Conservation (phyloP, 805 yeast species). For the Cyberlindnera mrakii region DNA sequence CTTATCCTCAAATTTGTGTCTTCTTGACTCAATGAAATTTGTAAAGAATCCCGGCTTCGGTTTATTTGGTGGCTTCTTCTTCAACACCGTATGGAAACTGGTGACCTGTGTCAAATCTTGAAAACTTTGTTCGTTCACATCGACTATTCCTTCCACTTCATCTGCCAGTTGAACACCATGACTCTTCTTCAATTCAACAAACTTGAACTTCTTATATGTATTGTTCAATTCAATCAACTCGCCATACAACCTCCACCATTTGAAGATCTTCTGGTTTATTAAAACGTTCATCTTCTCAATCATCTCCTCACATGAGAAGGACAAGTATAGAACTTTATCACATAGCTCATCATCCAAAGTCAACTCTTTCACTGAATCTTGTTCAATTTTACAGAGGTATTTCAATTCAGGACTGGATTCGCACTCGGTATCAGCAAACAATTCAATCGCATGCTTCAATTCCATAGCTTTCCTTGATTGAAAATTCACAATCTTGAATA, state of each 20-base stretch:
- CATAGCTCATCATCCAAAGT: conserved; percentile 14
- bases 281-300: conserved; percentile 27
- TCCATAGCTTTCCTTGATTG: conserved; percentile 17
- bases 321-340: conserved; percentile 14
- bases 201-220: conserved; percentile 25
- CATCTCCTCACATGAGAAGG: conserved; percentile 23
- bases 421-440: conserved; percentile 3
- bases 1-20: conserved; percentile 39
- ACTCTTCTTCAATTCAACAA: conserved; percentile 12
- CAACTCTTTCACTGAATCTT: conserved; percentile 19
- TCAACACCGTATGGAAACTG: conserved; percentile 10
- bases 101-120: conserved; percentile 18
- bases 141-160: conserved; percentile 20
- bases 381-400: conserved; percentile 9
- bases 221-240: conserved; percentile 33
- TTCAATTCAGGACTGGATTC: conserved; percentile 14
- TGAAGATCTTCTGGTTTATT: conserved; percentile 28
- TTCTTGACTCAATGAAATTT: conserved; percentile 46
- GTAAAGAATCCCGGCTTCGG: conserved; percentile 24
- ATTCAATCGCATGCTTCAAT: conserved; percentile 10
- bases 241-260: conserved; percentile 42
- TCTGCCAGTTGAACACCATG: neutral
- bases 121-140: conserved; percentile 21
- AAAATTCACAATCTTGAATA: conserved; percentile 33
- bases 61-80: conserved; percentile 6